These are phyloP conservation scores for Aspergillus hortae DNA, from an alignment of 2,329 filamentous ascomycete genomes.

Conservation along the genomic window DNA sequence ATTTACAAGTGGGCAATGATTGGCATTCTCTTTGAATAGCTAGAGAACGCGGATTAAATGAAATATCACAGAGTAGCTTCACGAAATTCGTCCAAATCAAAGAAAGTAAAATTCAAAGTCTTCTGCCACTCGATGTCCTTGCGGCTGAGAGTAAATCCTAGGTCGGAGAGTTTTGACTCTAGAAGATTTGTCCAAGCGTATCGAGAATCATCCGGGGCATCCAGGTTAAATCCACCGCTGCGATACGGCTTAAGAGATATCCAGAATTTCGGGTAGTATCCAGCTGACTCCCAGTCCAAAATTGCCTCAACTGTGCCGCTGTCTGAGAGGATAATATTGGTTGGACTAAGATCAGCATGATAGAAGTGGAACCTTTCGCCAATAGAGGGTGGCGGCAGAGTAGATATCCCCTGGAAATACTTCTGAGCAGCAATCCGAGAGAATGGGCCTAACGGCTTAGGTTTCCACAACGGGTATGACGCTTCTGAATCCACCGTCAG, in stretches of 20 bases:
- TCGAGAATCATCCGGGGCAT: no score
- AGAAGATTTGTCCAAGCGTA: no score
- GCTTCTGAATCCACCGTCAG: not conserved
- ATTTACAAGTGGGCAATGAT: no score
- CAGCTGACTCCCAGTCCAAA: constrained; percentile 11
- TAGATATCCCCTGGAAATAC: constrained; percentile 5
- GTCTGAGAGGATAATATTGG: constrained; percentile 9
- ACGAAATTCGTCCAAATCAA: no score
- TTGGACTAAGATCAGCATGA: constrained; percentile 5
- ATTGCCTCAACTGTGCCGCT: constrained; percentile 3
- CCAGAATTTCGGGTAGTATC: constrained; percentile 8
- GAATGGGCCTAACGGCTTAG: not conserved
- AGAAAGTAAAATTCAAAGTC: no score
- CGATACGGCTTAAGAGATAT: constrained; percentile 5
- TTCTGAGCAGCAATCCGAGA: not conserved
- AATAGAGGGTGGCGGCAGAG: not conserved
- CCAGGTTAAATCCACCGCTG: no score
- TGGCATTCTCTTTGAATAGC: no score
- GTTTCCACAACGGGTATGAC: constrained; percentile 2
- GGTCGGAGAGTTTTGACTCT: no score
- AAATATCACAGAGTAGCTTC: no score
- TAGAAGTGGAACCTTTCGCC: not conserved
- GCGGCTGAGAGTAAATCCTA: no score
- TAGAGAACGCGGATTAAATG: no score
- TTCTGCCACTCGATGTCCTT: no score